Percentiles rank a stretch among this genome's conserved stretches.
phyloP scores from a whole-genome alignment of 2,329 filamentous ascomycete species.

The Xylaria sp. region DNA sequence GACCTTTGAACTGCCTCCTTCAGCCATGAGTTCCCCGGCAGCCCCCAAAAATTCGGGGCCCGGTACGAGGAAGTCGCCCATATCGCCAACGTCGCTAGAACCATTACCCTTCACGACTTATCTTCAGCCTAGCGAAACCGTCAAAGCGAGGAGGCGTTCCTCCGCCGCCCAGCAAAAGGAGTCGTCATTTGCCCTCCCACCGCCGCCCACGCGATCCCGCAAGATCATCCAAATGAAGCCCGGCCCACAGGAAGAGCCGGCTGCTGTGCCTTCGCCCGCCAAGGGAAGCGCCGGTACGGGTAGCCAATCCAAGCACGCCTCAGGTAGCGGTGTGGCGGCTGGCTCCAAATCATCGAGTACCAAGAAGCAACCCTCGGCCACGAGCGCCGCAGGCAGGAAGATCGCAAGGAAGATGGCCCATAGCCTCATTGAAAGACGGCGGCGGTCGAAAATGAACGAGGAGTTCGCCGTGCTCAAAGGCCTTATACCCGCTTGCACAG shows the following conservation, averaged over 20 bases:
- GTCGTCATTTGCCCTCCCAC: slow-evolving; percentile 78
- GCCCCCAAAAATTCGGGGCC: slow-evolving; percentile 44
- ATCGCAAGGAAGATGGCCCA: slow-evolving; percentile 96
- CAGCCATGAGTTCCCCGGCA: slow-evolving; percentile 58
- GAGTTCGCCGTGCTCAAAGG: slow-evolving; percentile 92
- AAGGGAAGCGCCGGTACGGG: slow-evolving; percentile 9
- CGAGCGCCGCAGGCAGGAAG: slow-evolving; percentile 88
- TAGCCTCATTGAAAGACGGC: slow-evolving; percentile 86
- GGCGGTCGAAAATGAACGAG: slow-evolving; percentile 98
- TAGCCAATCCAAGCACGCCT: slow-evolving; percentile 18
- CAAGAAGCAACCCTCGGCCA: slow-evolving; percentile 75
- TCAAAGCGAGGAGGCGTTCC: slow-evolving; percentile 60
- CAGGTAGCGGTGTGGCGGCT: slow-evolving; percentile 26
- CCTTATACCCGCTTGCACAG: slow-evolving; percentile 95
- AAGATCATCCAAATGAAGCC: slow-evolving; percentile 99
- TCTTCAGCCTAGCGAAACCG: slow-evolving; percentile 53
- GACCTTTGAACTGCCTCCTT: slow-evolving; percentile 77
- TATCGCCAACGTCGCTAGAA: slow-evolving; percentile 36
- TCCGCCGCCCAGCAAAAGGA: slow-evolving; percentile 60
- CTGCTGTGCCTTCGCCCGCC: slow-evolving; percentile 32
- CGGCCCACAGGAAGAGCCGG: slow-evolving; percentile 48
- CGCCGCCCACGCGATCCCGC: slow-evolving; percentile 86
- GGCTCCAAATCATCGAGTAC: slow-evolving; percentile 43
- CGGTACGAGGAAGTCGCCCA: slow-evolving; percentile 42
- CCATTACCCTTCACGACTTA: slow-evolving; percentile 47